phyloP scores from a whole-genome alignment of 495 filamentous ascomycete species.

The Hypomontagnella submonticulosa region DNA sequence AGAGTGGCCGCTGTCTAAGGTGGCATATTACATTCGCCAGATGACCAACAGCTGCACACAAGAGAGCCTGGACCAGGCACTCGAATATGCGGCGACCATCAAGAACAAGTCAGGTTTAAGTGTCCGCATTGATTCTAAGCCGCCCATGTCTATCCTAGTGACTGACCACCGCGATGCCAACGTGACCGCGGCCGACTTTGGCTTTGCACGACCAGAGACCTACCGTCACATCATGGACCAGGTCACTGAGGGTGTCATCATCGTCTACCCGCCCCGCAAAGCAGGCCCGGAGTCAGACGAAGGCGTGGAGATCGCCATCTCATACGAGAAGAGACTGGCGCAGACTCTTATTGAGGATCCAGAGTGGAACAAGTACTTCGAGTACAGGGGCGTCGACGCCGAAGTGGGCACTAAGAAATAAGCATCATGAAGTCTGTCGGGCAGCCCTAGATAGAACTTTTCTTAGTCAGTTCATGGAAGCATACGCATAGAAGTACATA shows the following conservation, averaged over 20 bases:
- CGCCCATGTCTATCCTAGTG: constrained; percentile 35
- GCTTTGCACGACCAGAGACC: constrained; percentile 41
- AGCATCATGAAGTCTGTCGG: constrained; percentile 18
- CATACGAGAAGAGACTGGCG: constrained; percentile 50
- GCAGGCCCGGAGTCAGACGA: constrained; percentile 43
- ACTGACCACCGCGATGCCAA: constrained; percentile 45
- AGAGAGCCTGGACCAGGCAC: constrained; percentile 46
- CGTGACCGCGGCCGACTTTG: constrained; percentile 41
- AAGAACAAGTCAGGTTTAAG: constrained; percentile 49
- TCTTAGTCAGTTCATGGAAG: no score
- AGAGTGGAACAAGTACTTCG: constrained; percentile 54
- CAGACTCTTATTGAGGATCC: constrained; percentile 51
- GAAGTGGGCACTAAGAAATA: neutral
- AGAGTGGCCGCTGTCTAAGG: neutral
- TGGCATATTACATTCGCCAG: constrained; percentile 47
- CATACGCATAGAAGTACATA: no score
- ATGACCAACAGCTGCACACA: constrained; percentile 54
- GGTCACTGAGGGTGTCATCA: constrained; percentile 41
- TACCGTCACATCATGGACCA: constrained; percentile 42
- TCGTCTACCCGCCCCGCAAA: constrained; percentile 46
- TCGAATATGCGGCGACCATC: constrained; percentile 45
- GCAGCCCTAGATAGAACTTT: no score
- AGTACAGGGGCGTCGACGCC: constrained; percentile 49
- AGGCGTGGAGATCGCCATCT: constrained; percentile 55
- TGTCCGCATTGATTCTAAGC: constrained; percentile 40